phyloP scores from a whole-genome alignment of 768 basidiomycete species.

The Cyclocybe cylindracea region DNA sequence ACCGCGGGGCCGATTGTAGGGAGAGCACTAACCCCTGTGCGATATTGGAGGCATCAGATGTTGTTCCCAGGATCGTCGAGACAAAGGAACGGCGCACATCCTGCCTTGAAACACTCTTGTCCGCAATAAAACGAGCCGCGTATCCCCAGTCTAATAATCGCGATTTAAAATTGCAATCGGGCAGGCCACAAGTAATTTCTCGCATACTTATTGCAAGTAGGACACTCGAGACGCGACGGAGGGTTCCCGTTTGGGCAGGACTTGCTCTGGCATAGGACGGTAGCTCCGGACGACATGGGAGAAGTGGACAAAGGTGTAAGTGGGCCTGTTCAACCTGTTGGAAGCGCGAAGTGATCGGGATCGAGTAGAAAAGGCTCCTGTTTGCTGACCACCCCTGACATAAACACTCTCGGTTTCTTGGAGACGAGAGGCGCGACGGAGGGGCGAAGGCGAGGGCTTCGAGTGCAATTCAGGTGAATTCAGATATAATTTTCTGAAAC shows the following conservation, averaged over 20 bases:
- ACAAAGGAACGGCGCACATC: slow-evolving; percentile 60
- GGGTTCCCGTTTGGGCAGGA: slow-evolving; percentile 81
- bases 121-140: slow-evolving; percentile 89
- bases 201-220: slow-evolving; percentile 87
- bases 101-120: slow-evolving; percentile 95
- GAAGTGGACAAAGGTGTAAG: not conserved
- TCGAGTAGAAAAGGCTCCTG: not conserved
- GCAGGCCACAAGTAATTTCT: slow-evolving; percentile 1
- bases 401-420: slow-evolving; percentile 3
- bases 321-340: not conserved
- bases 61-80: slow-evolving; percentile 10
- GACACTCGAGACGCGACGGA: slow-evolving; percentile 86
- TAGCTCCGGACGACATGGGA: slow-evolving; percentile 19
- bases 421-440: no score
- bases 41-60: slow-evolving; percentile 8
- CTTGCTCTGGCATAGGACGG: slow-evolving; percentile 64
- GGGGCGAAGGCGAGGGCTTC: no score
- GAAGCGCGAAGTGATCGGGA: not conserved
- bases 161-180: slow-evolving; percentile 2
- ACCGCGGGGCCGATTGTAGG: not conserved
- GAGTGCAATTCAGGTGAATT: no score
- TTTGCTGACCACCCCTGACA: slow-evolving; percentile 15
- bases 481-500: no score
- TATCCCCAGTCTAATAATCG: slow-evolving; percentile 64
- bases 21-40: slow-evolving; percentile 34